phyloP scores from a whole-genome alignment of 768 basidiomycete species.

The Lactarius psammicola region DNA sequence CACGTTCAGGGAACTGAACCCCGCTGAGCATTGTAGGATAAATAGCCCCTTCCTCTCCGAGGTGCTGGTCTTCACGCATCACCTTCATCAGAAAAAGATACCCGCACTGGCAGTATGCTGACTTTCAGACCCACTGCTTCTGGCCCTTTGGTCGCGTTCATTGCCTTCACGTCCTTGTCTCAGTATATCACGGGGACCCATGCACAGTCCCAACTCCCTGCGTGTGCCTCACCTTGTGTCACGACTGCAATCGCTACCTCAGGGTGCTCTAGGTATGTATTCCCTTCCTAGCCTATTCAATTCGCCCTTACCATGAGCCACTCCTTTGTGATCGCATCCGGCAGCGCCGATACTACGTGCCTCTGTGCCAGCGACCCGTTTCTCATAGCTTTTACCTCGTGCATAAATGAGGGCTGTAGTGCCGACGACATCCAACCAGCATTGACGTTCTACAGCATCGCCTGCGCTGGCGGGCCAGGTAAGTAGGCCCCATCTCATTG shows the following conservation, averaged over 20 bases:
- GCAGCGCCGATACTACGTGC: background rate
- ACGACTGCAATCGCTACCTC: background rate
- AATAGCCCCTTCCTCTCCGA: background rate
- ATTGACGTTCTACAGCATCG: background rate
- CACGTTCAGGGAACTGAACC: background rate
- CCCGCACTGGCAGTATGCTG: background rate
- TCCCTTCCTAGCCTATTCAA: background rate
- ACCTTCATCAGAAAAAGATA: background rate
- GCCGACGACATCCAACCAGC: background rate
- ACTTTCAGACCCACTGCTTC: background rate
- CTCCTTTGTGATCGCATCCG: background rate
- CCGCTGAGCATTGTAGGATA: background rate
- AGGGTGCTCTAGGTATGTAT: background rate
- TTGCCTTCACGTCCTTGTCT: background rate
- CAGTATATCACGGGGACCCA: slow-evolving; percentile 1
- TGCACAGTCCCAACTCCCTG: background rate
- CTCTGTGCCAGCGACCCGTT: background rate
- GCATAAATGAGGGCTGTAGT: background rate
- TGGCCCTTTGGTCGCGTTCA: background rate
- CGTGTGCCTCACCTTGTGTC: background rate
- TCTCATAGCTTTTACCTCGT: background rate
- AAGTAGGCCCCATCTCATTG: background rate
- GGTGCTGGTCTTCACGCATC: background rate
- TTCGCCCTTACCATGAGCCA: background rate
- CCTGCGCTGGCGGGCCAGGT: background rate